Conservation (phyloP, 2,329 filamentous ascomycete genomes). For the Tolypocladium endophyticum region DNA sequence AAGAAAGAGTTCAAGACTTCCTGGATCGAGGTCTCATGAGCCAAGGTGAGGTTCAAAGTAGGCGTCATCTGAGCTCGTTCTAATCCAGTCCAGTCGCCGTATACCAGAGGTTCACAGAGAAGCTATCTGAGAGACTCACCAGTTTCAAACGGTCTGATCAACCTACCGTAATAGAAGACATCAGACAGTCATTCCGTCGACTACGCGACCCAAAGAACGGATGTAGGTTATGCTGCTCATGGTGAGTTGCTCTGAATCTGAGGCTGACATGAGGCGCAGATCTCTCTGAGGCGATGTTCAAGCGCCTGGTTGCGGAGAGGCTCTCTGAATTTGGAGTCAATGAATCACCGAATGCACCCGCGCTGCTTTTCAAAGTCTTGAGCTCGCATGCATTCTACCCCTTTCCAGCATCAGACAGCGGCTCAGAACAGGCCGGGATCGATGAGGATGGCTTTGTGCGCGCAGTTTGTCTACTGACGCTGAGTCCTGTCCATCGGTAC, state of each 20-base stretch:
- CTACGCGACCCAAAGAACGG: not conserved
- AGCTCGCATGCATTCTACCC: not conserved
- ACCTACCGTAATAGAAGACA: not conserved
- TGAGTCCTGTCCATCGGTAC: not conserved
- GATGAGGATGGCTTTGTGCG: not conserved
- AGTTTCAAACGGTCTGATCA: not conserved
- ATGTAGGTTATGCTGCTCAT: not conserved
- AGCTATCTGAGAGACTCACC: not conserved
- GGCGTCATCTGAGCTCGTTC: not conserved
- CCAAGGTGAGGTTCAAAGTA: not conserved
- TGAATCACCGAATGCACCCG: not conserved
- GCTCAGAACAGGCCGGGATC: not conserved
- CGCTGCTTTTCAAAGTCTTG: not conserved
- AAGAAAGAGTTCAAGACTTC: not conserved
- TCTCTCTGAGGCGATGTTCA: not conserved
- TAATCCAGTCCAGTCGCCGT: not conserved
- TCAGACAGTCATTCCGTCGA: not conserved
- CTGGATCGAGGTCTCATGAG: not conserved
- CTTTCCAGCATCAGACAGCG: not conserved
- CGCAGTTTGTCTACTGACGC: not conserved
- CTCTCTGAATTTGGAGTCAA: not conserved
- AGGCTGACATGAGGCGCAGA: not conserved
- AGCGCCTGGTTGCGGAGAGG: not conserved
- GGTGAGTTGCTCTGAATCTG: not conserved
- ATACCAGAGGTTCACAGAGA: not conserved